Conservation (phyloP, 108 stramenopile species). For the Skeletonema costatum region DNA sequence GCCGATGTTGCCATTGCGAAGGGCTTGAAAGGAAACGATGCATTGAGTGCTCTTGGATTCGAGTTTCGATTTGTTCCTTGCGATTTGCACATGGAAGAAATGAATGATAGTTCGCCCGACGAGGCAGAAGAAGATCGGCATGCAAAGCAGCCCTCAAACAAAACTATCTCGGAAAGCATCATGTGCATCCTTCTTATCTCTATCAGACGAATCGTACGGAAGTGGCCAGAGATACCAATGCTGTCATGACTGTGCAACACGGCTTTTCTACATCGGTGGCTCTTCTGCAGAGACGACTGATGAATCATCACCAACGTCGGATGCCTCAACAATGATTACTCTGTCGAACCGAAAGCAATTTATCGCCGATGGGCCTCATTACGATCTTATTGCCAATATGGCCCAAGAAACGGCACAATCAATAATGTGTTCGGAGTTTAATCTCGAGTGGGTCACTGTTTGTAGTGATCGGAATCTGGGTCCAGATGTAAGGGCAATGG, state of each 20-base stretch:
- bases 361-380: constrained; percentile 77
- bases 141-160: neutral
- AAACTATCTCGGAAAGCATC: neutral
- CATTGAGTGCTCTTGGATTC: constrained; percentile 59
- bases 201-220: neutral
- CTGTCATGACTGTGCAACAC: constrained; percentile 41
- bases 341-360: constrained; percentile 60
- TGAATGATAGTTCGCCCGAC: neutral
- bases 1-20: neutral
- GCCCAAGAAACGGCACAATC: constrained; percentile 76
- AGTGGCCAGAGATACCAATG: constrained; percentile 3
- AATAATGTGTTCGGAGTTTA: constrained; percentile 59
- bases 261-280: constrained; percentile 63
- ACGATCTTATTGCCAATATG: constrained; percentile 62
- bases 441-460: constrained; percentile 69
- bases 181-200: neutral
- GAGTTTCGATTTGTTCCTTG: constrained; percentile 62
- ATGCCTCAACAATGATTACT: constrained; percentile 38
- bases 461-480: constrained; percentile 33
- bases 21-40: constrained; percentile 54
- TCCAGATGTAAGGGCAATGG: constrained; percentile 62
- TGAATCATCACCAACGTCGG: neutral
- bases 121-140: neutral
- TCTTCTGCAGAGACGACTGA: constrained; percentile 8
- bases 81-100: neutral